A percentile compares a stretch with the other conserved stretches of the same genome.
phyloP scores from a whole-genome alignment of 2,329 filamentous ascomycete genomes.

The Colletotrichum falcatum region DNA sequence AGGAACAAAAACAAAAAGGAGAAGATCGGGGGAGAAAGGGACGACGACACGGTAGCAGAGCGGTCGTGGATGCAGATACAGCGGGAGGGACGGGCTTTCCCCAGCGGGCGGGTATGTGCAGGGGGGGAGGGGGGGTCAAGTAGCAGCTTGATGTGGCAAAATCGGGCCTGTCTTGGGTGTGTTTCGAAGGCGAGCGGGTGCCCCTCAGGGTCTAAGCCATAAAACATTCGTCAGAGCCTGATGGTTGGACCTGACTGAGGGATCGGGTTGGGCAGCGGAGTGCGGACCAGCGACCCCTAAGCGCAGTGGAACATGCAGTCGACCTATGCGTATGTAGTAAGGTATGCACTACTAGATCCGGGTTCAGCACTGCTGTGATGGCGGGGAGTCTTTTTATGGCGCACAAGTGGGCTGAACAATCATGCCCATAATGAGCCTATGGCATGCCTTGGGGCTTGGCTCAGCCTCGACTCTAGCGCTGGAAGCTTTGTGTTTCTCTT shows the following conservation, averaged over 20 bases:
- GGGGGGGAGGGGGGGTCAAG: conserved; percentile 15
- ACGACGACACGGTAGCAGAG: conserved; percentile 12
- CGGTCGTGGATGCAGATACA: conserved; percentile 21
- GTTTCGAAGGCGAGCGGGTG: conserved; percentile 42
- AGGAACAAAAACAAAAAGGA: conserved; percentile 20
- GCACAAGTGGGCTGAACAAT: conserved; percentile 25
- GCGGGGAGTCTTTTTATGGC: conserved; percentile 19
- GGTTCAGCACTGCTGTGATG: conserved; percentile 21
- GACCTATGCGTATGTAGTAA: too few relatives aligned
- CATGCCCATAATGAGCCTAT: conserved; percentile 27
- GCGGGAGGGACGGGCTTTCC: conserved; percentile 11
- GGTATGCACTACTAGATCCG: not conserved
- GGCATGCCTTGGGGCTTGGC: conserved; percentile 8
- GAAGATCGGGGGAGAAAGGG: conserved; percentile 18
- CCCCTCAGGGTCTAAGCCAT: conserved; percentile 42
- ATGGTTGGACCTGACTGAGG: conserved; percentile 28
- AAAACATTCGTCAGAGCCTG: conserved; percentile 40
- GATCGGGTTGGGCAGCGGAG: conserved; percentile 25
- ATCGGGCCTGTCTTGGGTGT: conserved; percentile 42
- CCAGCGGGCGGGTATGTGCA: conserved; percentile 18
- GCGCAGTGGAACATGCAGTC: conserved; percentile 7
- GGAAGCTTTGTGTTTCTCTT: conserved; percentile 14
- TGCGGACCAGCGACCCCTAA: conserved; percentile 14
- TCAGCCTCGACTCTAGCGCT: conserved; percentile 26
- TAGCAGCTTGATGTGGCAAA: conserved; percentile 42